Evolutionary conservation across 805 yeast genomes (phyloP).

Genomic region (Candida mattraensis): DNA sequence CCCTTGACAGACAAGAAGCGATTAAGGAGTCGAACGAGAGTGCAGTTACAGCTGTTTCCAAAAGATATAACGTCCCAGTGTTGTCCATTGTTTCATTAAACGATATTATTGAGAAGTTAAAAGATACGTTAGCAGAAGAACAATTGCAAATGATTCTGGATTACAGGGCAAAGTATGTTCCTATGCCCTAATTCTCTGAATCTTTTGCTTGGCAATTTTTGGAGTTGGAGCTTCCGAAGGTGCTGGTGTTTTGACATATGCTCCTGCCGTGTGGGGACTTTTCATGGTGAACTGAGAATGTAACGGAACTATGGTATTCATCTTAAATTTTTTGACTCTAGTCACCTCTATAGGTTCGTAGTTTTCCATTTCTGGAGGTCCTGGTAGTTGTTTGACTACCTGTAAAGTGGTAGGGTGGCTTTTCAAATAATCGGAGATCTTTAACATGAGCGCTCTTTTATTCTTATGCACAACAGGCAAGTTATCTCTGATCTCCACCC

Average conservation of each 20-base stretch:
- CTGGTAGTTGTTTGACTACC: conserved; percentile 62
- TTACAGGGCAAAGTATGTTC: conserved; percentile 54
- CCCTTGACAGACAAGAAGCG: conserved; percentile 94
- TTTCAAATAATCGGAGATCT: conserved; percentile 60
- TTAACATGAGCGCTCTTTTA: conserved; percentile 66
- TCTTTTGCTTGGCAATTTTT: conserved; percentile 54
- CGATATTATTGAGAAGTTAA: conserved; percentile 67
- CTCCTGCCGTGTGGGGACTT: conserved; percentile 75
- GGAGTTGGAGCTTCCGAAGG: conserved; percentile 35
- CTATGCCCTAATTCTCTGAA: conserved; percentile 56
- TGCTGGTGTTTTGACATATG: conserved; percentile 57
- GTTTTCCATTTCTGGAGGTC: conserved; percentile 57
- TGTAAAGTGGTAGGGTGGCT: conserved; percentile 67
- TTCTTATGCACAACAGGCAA: conserved; percentile 44
- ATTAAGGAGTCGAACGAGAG: conserved; percentile 63
- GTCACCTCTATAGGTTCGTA: conserved; percentile 64
- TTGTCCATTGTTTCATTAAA: conserved; percentile 72
- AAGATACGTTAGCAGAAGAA: conserved; percentile 52
- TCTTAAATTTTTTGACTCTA: conserved; percentile 77
- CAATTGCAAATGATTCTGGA: conserved; percentile 57
- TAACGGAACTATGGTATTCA: conserved; percentile 88
- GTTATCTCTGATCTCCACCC: conserved; percentile 60
- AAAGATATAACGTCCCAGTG: conserved; percentile 78
- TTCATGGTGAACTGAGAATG: conserved; percentile 78
- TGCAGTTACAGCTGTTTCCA: conserved; percentile 79